These are phyloP conservation scores for Allodekkera sacchari DNA, from an alignment of 805 yeast genomes.

Conservation along the genomic window DNA sequence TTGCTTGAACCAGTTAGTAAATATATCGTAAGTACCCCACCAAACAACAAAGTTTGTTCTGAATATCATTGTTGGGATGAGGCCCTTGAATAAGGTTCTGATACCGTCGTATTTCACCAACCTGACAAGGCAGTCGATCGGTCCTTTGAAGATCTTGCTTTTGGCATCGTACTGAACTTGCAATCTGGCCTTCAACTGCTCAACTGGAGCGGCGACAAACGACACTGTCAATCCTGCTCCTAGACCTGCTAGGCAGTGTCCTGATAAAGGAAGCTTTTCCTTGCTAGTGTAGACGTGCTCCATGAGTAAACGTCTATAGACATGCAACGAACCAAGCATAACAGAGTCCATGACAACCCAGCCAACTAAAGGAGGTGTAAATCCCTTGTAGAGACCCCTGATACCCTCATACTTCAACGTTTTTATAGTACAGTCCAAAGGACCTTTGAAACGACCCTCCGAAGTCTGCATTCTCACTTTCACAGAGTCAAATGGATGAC, in stretches of 20 bases:
- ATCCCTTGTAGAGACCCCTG: constrained; percentile 78
- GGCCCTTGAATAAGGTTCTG: constrained; percentile 70
- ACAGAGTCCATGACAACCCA: constrained; percentile 93
- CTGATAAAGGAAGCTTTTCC: constrained; percentile 58
- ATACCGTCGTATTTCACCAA: constrained; percentile 55
- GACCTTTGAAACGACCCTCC: constrained; percentile 68
- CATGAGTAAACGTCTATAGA: constrained; percentile 61
- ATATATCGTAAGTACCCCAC: constrained; percentile 90
- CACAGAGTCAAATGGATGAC: constrained; percentile 89
- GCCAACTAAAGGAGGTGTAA: constrained; percentile 87
- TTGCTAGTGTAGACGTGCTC: constrained; percentile 55
- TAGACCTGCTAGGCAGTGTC: constrained; percentile 64
- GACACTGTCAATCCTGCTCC: constrained; percentile 94
- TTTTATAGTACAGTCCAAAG: constrained; percentile 68
- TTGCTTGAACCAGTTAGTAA: constrained; percentile 59
- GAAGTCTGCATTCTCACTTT: constrained; percentile 79
- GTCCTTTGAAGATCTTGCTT: constrained; percentile 62
- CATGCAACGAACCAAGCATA: constrained; percentile 79
- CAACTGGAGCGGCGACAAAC: constrained; percentile 94
- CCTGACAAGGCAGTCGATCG: constrained; percentile 63
- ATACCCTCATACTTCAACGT: constrained; percentile 71
- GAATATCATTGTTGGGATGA: constrained; percentile 79
- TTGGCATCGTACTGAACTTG: constrained; percentile 85
- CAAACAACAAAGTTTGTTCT: constrained; percentile 80
- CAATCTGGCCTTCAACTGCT: constrained; percentile 77